A percentile compares a stretch with the other conserved stretches of the same genome.
phyloP scores from a whole-genome alignment of 306 rosid species.

The Sindora glabra region DNA sequence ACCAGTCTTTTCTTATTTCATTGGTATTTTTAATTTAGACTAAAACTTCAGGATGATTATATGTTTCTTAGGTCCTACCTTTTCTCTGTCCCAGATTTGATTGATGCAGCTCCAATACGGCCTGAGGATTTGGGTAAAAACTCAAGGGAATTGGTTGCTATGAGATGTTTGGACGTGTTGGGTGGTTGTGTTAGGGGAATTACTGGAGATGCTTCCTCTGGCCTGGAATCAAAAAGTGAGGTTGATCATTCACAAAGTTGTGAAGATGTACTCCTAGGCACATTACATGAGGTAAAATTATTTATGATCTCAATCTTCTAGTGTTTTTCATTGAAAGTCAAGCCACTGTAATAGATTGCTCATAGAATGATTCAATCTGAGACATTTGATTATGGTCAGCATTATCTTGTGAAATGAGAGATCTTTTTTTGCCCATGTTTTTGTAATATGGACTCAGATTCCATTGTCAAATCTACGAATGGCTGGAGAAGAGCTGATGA shows the following conservation, averaged over 20 bases:
- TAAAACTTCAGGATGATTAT: not conserved
- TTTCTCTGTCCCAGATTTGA: slow-evolving; percentile 31
- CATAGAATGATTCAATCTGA: not conserved
- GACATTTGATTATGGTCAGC: not conserved
- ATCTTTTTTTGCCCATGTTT: not conserved
- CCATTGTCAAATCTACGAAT: slow-evolving; percentile 26
- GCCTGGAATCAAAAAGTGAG: slow-evolving; percentile 27
- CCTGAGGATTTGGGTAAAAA: slow-evolving; percentile 24
- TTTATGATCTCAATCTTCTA: not conserved
- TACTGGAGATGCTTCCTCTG: slow-evolving; percentile 12
- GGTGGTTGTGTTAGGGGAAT: slow-evolving; percentile 9
- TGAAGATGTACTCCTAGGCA: slow-evolving; percentile 43
- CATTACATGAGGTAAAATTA: slow-evolving; percentile 37
- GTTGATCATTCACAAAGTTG: slow-evolving; percentile 38
- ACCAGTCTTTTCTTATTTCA: not conserved
- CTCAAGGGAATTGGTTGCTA: slow-evolving; percentile 52
- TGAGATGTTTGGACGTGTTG: slow-evolving; percentile 63
- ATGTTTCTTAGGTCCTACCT: not conserved
- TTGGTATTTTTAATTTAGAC: not conserved
- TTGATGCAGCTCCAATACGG: slow-evolving; percentile 33
- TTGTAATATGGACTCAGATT: slow-evolving; percentile 29
- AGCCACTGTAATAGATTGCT: not conserved
- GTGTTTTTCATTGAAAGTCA: not conserved
- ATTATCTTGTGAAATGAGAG: not conserved
- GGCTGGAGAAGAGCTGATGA: slow-evolving; percentile 27